Evolutionary conservation across 2,329 filamentous ascomycete species (phyloP).

Genomic region (Clonostachys solani): DNA sequence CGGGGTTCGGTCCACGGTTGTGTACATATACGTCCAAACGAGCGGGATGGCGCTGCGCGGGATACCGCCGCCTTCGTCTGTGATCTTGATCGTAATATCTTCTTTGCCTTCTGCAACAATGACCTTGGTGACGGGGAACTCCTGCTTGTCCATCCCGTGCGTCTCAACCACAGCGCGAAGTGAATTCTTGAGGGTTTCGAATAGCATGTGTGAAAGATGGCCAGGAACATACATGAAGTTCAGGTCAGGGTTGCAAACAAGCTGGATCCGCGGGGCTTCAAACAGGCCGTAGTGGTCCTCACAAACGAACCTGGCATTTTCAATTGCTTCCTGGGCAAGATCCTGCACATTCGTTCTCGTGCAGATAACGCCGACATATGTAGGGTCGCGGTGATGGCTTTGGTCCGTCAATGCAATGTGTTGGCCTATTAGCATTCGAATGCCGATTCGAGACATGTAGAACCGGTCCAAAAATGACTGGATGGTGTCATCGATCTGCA

Average conservation of each 20-base stretch:
- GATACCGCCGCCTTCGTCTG: conserved; percentile 94
- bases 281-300: conserved; percentile 98
- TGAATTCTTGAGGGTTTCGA: conserved; percentile 98
- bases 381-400: conserved; percentile 80
- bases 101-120: conserved; percentile 97
- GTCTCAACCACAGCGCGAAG: conserved; percentile 93
- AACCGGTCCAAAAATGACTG: conserved; percentile 97
- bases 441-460: conserved; percentile 99
- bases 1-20: conserved; percentile 92
- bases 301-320: conserved; percentile 98
- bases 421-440: conserved; percentile 98
- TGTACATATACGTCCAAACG: conserved; percentile 99
- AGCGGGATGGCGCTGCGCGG: conserved; percentile 88
- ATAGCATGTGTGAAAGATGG: conserved; percentile 99
- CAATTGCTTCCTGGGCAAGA: conserved; percentile 93
- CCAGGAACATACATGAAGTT: conserved; percentile 99
- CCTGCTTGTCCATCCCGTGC: conserved; percentile 91
- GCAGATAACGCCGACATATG: conserved; percentile 98
- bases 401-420: conserved; percentile 97
- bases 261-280: conserved; percentile 92
- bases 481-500: conserved; percentile 97
- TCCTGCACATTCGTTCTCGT: conserved; percentile 97
- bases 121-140: conserved; percentile 94
- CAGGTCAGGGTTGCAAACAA: conserved; percentile 89
- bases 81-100: conserved; percentile 98